Percentiles rank a stretch among this genome's conserved stretches.
These are phyloP conservation scores for Aureobasidium sp. DNA, from an alignment of 2,329 filamentous ascomycete species.

Conservation along the genomic window DNA sequence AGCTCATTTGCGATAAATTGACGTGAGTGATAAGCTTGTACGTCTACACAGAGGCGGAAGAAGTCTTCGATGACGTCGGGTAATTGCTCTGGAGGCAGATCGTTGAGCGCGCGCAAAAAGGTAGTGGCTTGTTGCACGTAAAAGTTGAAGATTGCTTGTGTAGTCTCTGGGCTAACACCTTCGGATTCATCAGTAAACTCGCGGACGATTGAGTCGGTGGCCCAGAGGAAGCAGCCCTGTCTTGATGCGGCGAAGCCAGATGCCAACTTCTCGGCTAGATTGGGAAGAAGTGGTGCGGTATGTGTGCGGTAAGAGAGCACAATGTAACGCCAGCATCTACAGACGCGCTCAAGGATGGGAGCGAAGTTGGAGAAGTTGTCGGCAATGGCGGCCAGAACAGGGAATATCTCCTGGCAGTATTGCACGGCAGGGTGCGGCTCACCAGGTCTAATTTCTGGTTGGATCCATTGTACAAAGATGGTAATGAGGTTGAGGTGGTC, in stretches of 20 bases:
- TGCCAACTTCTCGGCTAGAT: constrained; percentile 81
- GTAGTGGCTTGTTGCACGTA: constrained; percentile 88
- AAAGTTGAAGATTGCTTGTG: constrained; percentile 83
- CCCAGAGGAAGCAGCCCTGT: constrained; percentile 98
- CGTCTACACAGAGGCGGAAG: constrained; percentile 86
- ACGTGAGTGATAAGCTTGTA: constrained; percentile 84
- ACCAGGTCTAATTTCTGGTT: constrained; percentile 63
- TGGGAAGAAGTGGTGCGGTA: constrained; percentile 74
- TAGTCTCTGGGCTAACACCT: constrained; percentile 71
- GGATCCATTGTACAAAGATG: constrained; percentile 71
- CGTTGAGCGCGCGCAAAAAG: constrained; percentile 82
- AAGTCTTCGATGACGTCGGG: constrained; percentile 90
- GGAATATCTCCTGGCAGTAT: constrained; percentile 93
- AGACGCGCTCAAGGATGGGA: constrained; percentile 88
- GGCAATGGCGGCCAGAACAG: constrained; percentile 74
- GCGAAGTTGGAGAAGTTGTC: constrained; percentile 79
- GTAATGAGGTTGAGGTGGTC: constrained; percentile 91
- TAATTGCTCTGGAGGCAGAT: constrained; percentile 67
- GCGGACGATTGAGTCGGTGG: constrained; percentile 85
- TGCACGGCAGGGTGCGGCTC: constrained; percentile 85
- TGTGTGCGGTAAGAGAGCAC: constrained; percentile 88
- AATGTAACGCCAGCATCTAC: constrained; percentile 94
- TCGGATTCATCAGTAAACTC: constrained; percentile 92
- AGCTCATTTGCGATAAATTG: constrained; percentile 72
- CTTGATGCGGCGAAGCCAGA: constrained; percentile 74